These are phyloP conservation scores for Leptodontidium sp. DNA, from an alignment of 2,329 filamentous ascomycete genomes.

Conservation along the genomic window DNA sequence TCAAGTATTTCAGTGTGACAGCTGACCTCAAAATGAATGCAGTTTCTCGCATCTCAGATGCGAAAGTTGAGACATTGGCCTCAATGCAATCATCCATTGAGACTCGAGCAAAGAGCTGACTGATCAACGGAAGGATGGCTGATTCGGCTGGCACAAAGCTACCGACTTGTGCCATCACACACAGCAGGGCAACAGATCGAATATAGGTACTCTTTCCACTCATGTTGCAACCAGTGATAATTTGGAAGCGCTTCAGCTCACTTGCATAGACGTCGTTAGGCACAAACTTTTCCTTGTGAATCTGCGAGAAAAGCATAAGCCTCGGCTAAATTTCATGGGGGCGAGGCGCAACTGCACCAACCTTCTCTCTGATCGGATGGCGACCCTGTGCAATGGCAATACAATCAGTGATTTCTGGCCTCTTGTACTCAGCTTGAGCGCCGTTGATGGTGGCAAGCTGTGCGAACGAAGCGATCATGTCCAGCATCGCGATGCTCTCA, in stretches of 20 bases:
- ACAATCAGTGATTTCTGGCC: conserved; percentile 68
- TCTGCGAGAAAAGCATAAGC: conserved; percentile 48
- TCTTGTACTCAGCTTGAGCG: conserved; percentile 61
- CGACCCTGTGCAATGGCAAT: conserved; percentile 72
- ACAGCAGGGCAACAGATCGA: conserved; percentile 80
- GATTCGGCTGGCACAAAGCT: conserved; percentile 89
- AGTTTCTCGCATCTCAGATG: conserved; percentile 94
- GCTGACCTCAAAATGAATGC: conserved; percentile 80
- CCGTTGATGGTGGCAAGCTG: conserved; percentile 69
- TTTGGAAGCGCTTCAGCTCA: conserved; percentile 83
- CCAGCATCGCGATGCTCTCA: conserved; percentile 84
- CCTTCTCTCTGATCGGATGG: conserved; percentile 74
- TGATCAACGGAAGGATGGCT: conserved; percentile 80
- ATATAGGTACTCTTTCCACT: conserved; percentile 98
- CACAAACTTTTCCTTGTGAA: conserved; percentile 73
- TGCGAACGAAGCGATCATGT: conserved; percentile 83
- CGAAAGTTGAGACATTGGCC: conserved; percentile 91
- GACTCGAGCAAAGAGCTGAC: conserved; percentile 86
- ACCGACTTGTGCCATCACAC: conserved; percentile 93
- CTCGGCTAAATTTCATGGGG: neutral
- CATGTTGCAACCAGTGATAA: conserved; percentile 98
- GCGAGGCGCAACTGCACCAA: conserved; percentile 43
- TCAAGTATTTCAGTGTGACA: neutral
- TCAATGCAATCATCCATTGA: conserved; percentile 89
- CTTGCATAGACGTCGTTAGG: conserved; percentile 92